These are phyloP conservation scores for Oxalis stricta DNA, from an alignment of 441 rosid species.

Conservation along the genomic window DNA sequence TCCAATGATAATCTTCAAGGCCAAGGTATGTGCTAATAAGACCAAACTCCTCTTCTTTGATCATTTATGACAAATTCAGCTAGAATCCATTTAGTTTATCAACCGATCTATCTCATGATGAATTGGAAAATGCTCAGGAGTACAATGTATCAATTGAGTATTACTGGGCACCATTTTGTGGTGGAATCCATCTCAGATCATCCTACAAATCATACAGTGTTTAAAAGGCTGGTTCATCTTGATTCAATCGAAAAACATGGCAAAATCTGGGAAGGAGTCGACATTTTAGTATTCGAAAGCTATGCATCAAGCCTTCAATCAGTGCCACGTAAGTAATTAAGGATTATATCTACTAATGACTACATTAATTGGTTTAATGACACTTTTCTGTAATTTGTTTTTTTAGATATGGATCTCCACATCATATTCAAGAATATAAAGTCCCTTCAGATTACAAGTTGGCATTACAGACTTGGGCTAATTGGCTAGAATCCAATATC, in stretches of 20 bases:
- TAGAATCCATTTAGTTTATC: background rate
- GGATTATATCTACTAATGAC: background rate
- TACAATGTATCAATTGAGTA: constrained; percentile 70
- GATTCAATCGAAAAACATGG: constrained; percentile 76
- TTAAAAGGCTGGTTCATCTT: constrained; percentile 54
- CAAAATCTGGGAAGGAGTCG: constrained; percentile 64
- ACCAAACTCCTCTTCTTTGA: no score
- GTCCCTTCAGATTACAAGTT: constrained; percentile 52
- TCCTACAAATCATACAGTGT: constrained; percentile 78
- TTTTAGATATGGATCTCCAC: constrained; percentile 45
- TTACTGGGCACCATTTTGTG: constrained; percentile 92
- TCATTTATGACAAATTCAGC: no score
- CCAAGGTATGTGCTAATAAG: no score
- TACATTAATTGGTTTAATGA: no score
- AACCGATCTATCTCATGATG: no score
- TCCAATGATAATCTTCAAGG: constrained; percentile 80
- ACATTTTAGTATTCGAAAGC: constrained; percentile 69
- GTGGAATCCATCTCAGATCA: constrained; percentile 85
- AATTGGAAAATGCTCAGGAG: constrained; percentile 50
- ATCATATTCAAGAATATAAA: constrained; percentile 39
- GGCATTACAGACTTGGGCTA: constrained; percentile 76
- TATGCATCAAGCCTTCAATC: constrained; percentile 62
- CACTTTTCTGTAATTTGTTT: no score
- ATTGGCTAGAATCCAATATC: constrained; percentile 57
- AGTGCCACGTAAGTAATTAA: constrained; percentile 56